phyloP scores from a whole-genome alignment of 192 early-diverging fungal species.

The Coemansia sp. region DNA sequence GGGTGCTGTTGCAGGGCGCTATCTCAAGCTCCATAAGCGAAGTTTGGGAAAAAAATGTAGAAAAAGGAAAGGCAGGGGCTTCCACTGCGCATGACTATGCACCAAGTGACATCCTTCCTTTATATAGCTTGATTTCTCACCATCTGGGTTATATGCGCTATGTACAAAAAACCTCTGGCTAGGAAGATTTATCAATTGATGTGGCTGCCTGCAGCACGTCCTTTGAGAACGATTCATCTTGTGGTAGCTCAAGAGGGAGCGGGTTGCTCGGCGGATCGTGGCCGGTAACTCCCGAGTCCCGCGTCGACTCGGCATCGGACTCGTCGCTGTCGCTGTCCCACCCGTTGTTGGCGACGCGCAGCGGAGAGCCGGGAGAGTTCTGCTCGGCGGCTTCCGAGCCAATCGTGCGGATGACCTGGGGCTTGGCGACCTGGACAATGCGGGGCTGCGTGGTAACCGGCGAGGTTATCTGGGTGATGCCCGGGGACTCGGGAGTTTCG shows the following conservation, averaged over 20 bases:
- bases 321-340: conserved; percentile 32
- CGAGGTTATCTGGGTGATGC: conserved; percentile 14
- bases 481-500: conserved; percentile 18
- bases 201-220: conserved; percentile 8
- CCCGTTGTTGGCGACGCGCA: conserved; percentile 17
- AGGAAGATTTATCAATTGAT: background rate
- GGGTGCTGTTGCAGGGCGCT: background rate
- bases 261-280: background rate
- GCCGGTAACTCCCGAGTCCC: background rate
- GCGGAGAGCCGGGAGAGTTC: conserved; percentile 19
- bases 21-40: background rate
- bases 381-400: conserved; percentile 11
- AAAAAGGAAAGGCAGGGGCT: background rate
- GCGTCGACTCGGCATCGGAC: background rate
- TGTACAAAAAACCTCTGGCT: background rate
- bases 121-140: too few species aligned
- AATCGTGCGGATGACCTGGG: conserved; percentile 16
- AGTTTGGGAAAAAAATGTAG: background rate
- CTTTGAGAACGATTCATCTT: conserved; percentile 22
- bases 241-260: background rate
- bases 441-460: conserved; percentile 28
- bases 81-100: too few species aligned
- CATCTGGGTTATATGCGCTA: background rate
- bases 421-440: conserved; percentile 31
- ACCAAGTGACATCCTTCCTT: too few species aligned